Evolutionary conservation across 257 asterid species (phyloP).

Genomic region (Fraxinus americana): DNA sequence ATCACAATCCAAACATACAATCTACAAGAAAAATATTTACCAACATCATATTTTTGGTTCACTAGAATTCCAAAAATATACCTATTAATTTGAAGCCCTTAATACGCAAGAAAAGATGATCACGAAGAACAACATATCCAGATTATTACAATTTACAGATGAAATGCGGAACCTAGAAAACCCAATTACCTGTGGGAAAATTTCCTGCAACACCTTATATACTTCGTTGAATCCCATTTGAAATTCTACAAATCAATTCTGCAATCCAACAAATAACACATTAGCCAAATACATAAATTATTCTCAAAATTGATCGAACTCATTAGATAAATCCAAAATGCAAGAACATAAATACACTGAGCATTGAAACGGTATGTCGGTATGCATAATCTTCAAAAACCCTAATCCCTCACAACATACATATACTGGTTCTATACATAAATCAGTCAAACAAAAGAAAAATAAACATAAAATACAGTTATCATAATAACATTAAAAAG

Average conservation of each 20-base stretch:
- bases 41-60: neutral
- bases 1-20: neutral
- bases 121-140: slow-evolving; percentile 4
- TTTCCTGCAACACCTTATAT: slow-evolving; percentile 28
- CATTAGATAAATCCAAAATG: neutral
- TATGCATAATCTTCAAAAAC: slow-evolving; percentile 25
- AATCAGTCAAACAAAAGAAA: neutral
- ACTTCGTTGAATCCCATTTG: slow-evolving; percentile 38
- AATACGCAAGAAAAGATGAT: neutral
- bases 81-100: neutral
- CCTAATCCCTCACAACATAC: slow-evolving; percentile 2
- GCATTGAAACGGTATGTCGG: slow-evolving; percentile 7
- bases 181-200: slow-evolving; percentile 52
- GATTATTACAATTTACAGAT: neutral
- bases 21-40: neutral
- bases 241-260: slow-evolving; percentile 25
- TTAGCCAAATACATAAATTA: neutral
- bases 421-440: neutral
- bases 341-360: neutral
- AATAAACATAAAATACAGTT: neutral
- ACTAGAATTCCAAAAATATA: neutral
- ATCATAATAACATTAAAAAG: neutral
- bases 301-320: slow-evolving; percentile 9
- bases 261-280: slow-evolving; percentile 25
- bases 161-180: neutral